These are phyloP conservation scores for Solanum chacoense DNA, from an alignment of 305 asterid genomes.

Conservation along the genomic window DNA sequence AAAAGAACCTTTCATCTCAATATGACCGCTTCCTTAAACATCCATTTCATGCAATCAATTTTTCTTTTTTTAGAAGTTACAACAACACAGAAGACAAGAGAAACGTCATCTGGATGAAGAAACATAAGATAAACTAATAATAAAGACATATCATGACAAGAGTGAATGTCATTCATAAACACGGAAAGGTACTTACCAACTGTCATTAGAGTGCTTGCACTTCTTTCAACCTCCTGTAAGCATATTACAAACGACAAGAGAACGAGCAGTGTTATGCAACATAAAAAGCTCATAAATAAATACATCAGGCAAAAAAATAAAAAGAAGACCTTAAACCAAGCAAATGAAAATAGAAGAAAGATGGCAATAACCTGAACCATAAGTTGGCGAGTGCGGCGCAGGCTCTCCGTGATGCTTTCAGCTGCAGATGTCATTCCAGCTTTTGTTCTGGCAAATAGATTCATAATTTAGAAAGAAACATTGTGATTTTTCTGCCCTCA, in stretches of 20 bases:
- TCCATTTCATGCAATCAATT: not conserved
- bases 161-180: not conserved
- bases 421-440: conserved; percentile 99
- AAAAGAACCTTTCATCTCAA: not conserved
- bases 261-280: conserved; percentile 1
- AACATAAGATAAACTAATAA: not conserved
- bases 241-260: conserved; percentile 1
- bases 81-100: not conserved
- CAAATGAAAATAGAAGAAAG: not conserved
- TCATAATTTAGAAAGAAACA: not conserved
- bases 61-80: not conserved
- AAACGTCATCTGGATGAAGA: not conserved
- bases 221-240: conserved; percentile 84
- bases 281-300: not conserved
- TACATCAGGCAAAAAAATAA: not conserved
- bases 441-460: conserved; percentile 54
- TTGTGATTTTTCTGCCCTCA: not conserved
- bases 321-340: not conserved
- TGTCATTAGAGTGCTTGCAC: conserved; percentile 78
- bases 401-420: conserved; percentile 93
- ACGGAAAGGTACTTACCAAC: conserved; percentile 43
- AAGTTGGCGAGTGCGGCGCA: conserved; percentile 83
- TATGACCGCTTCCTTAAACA: not conserved
- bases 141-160: not conserved
- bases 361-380: conserved; percentile 74